A percentile compares a stretch with the other conserved stretches of the same genome.
Evolutionary conservation across 768 basidiomycete species (phyloP).

Genomic region (Kwoniella europaea): DNA sequence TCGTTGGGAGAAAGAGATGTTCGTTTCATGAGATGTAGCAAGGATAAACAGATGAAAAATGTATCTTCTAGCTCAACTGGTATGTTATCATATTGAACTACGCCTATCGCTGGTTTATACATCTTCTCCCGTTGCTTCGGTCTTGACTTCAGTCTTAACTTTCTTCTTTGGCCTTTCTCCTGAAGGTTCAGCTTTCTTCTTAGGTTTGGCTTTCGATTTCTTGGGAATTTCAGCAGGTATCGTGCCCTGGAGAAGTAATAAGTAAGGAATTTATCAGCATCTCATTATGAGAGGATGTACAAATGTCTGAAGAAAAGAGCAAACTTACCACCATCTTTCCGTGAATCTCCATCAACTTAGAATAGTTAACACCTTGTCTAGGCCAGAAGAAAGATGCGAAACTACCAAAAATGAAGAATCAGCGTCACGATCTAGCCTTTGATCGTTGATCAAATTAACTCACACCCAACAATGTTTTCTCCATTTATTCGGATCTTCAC

Average conservation of each 20-base stretch:
- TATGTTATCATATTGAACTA: no score
- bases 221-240: constrained; percentile 12
- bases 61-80: not conserved
- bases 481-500: constrained; percentile 86
- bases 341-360: constrained; percentile 91
- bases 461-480: constrained; percentile 95
- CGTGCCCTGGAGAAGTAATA: not conserved
- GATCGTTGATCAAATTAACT: constrained; percentile 58
- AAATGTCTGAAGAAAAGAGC: not conserved
- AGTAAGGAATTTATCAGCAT: no score
- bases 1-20: no score
- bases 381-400: constrained; percentile 98
- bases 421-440: not conserved
- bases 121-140: not conserved
- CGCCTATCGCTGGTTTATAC: not conserved
- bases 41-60: not conserved
- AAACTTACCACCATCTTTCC: constrained; percentile 73
- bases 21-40: not conserved
- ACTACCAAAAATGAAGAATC: constrained; percentile 58
- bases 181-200: constrained; percentile 30
- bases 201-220: constrained; percentile 36
- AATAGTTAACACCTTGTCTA: constrained; percentile 85
- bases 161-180: constrained; percentile 31
- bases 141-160: constrained; percentile 25
- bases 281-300: not conserved